Base-by-base conservation (phyloP, 2,329 filamentous ascomycete species). In the Torrubiellomyces zombiae region DNA sequence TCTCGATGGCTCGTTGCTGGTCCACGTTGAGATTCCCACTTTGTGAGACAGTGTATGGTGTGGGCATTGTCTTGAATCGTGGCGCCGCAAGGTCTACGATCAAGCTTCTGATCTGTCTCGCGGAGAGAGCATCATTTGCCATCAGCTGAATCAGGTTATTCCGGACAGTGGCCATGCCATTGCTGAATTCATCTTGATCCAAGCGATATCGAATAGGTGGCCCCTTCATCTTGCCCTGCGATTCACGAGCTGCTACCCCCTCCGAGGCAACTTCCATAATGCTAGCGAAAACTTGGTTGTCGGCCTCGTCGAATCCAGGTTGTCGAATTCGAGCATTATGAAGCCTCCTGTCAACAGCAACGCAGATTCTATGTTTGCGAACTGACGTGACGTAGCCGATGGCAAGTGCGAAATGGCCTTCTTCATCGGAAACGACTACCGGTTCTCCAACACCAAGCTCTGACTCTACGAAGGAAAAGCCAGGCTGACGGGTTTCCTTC, bases 151-250 rank as follows among this genome's bases (percentile, higher is more conserved):
- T 70, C 1, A 98, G 64, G 38, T 95, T 98, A 51, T 93, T 94
- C 26, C 89, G 74, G 22, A 93, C 80, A 16, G 78, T 77, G 3
- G 89, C 83, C 81, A 98, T 92, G 29, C 89, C 89, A 40, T 92
- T 95, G 51, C 82, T 92, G 50, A 98, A 98, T 44, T 98, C 89
- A 40, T 98, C 89, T 46, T 94, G 94, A 51, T 98, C 89, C 4
- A 98, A 59, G 14, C 89, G 76, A 40, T 93, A 98, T 24, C 70
- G 60, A 5, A 77, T 54, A 4, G 67, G 67, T 4, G 63, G 48
- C 28, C 61, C 56, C 29, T 61, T 57, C 34, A 60, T 57, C 35
- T 58, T 63, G 15, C 53, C 57, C 20, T 65, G 50, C 5, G 62
- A 58, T 28, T 67, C 55, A 18, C 65, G 55, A 14, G 59, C 53